A percentile compares a stretch with the other conserved stretches of the same genome.
phyloP scores from a whole-genome alignment of 352 stramenopile species.

The Globisporangium takayamanum region DNA sequence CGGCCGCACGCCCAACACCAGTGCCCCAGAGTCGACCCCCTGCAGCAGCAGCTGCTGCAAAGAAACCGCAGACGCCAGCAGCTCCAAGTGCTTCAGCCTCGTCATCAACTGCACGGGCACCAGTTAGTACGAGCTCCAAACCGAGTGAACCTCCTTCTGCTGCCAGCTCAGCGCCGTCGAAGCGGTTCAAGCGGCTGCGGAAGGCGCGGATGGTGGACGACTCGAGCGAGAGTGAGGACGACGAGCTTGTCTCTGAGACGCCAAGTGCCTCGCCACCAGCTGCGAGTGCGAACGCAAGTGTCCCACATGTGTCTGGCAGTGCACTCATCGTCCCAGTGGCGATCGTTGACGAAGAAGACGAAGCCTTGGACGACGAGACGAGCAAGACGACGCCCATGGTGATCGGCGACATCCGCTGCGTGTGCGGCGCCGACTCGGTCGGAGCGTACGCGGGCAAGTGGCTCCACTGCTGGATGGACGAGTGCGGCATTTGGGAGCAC shows the following conservation, averaged over 20 bases:
- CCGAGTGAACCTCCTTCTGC: background rate
- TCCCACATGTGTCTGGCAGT: background rate
- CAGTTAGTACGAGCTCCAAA: background rate
- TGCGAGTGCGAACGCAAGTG: background rate
- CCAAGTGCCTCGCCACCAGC: background rate
- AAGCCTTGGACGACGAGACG: slow-evolving; percentile 15
- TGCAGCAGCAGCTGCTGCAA: background rate
- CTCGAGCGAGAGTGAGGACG: slow-evolving; percentile 5
- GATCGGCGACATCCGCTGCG: slow-evolving; percentile 50
- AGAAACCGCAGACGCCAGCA: background rate
- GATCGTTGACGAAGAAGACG: slow-evolving; percentile 34
- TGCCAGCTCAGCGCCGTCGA: background rate
- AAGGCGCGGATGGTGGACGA: slow-evolving; percentile 5
- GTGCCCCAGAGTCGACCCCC: background rate
- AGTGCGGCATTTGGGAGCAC: slow-evolving; percentile 65
- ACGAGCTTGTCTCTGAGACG: slow-evolving; percentile 1
- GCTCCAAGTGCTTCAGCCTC: too few species aligned
- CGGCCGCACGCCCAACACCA: background rate
- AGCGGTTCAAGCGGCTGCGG: slow-evolving; percentile 11
- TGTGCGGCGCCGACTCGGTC: slow-evolving; percentile 41
- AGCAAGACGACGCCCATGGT: slow-evolving; percentile 10
- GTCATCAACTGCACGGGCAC: background rate
- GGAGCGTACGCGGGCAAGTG: slow-evolving; percentile 52
- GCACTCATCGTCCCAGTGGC: background rate
- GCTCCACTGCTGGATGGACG: slow-evolving; percentile 59